phyloP scores from a whole-genome alignment of 768 basidiomycete species.

The Collybia mongolica region DNA sequence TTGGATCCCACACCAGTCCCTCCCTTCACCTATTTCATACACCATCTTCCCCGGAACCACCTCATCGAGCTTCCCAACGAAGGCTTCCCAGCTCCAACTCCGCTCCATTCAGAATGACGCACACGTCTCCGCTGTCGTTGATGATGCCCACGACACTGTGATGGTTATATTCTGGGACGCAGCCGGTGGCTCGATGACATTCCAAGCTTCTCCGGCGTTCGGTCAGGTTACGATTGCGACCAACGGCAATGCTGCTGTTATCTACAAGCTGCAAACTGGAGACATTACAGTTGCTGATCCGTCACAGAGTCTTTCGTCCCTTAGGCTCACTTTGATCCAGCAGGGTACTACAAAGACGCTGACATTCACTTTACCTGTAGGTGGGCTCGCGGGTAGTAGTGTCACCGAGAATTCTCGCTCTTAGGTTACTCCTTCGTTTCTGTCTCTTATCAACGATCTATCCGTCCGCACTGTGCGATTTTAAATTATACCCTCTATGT shows the following conservation, averaged over 20 bases:
- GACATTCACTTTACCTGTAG: conserved; percentile 20
- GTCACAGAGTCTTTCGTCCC: conserved; percentile 45
- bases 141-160: conserved; percentile 36
- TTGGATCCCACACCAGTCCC: conserved; percentile 45
- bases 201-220: conserved; percentile 29
- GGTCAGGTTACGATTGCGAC: conserved; percentile 30
- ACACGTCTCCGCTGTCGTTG: conserved; percentile 49
- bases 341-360: conserved; percentile 26
- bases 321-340: conserved; percentile 28
- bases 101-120: conserved; percentile 45
- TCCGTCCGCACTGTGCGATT: no score
- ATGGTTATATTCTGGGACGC: conserved; percentile 59
- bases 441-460: no score
- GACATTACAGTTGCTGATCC: conserved; percentile 68
- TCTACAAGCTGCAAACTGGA: conserved; percentile 41
- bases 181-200: conserved; percentile 40
- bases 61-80: conserved; percentile 38
- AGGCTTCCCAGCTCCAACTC: conserved; percentile 24
- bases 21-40: conserved; percentile 45
- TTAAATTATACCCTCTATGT: no score
- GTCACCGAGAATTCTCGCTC: conserved; percentile 10
- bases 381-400: conserved; percentile 23
- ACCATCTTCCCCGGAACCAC: conserved; percentile 54
- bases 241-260: conserved; percentile 41
- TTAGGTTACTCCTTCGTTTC: no score